These are phyloP conservation scores for Phytophthora fragariaefolia DNA, from an alignment of 352 stramenopile genomes.

Conservation along the genomic window DNA sequence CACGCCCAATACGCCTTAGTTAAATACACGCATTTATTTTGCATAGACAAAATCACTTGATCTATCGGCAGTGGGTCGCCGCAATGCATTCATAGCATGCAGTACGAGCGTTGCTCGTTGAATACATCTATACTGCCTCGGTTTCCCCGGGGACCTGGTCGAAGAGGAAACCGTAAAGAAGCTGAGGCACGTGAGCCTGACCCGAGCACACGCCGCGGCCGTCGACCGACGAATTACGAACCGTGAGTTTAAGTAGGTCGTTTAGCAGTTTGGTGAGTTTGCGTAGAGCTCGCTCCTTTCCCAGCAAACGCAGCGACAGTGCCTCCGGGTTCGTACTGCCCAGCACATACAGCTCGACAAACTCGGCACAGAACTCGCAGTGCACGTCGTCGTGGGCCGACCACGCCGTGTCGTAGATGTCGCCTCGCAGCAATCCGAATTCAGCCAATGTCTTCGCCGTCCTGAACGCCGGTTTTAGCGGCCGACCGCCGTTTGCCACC, in stretches of 20 bases:
- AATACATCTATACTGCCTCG: conserved; percentile 16
- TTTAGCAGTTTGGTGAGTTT: conserved; percentile 36
- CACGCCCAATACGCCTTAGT: too few species aligned
- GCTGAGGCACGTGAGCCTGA: conserved; percentile 37
- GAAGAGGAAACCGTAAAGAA: conserved; percentile 43
- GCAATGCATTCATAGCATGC: neutral
- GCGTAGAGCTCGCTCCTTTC: conserved; percentile 24
- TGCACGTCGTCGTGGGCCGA: conserved; percentile 26
- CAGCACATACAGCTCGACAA: conserved; percentile 39
- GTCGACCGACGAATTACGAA: conserved; percentile 22
- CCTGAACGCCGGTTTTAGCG: conserved; percentile 17
- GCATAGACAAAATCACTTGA: too few species aligned
- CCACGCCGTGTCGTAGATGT: conserved; percentile 37
- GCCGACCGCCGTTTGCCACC: neutral
- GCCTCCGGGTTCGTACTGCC: conserved; percentile 30
- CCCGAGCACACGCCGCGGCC: conserved; percentile 26
- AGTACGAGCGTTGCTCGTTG: neutral
- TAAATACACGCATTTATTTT: too few species aligned
- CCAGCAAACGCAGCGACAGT: conserved; percentile 27
- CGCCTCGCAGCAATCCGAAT: conserved; percentile 26
- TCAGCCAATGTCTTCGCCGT: conserved; percentile 32
- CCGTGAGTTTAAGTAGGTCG: conserved; percentile 35
- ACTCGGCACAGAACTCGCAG: conserved; percentile 37
- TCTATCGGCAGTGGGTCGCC: neutral
- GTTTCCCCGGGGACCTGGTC: conserved; percentile 5